Conservation (phyloP, 495 filamentous ascomycete genomes). For the Penicillium fimorum region DNA sequence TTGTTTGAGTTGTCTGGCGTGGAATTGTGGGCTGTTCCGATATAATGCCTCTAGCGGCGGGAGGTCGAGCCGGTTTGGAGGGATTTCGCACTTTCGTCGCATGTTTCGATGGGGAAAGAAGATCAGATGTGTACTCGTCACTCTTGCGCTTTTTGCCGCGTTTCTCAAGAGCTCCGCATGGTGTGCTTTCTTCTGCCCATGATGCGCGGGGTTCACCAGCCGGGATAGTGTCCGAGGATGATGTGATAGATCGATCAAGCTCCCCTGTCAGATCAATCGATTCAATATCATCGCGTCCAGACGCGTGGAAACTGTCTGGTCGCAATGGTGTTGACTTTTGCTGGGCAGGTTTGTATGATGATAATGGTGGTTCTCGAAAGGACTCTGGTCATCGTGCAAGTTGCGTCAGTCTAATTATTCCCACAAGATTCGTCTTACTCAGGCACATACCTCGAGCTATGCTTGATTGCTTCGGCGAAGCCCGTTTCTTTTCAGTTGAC, state of each 20-base stretch:
- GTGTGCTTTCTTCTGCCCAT: conserved; percentile 60
- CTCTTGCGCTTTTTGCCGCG: conserved; percentile 73
- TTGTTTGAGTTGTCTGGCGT: conserved; percentile 5
- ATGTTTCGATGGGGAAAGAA: conserved; percentile 35
- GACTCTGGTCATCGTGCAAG: conserved; percentile 4
- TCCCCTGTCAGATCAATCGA: conserved; percentile 72
- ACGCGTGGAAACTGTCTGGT: conserved; percentile 21
- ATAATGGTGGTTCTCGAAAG: conserved; percentile 18
- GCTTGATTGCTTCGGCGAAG: conserved; percentile 14
- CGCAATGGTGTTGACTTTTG: conserved; percentile 25
- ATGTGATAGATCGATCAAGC: conserved; percentile 36
- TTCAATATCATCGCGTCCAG: conserved; percentile 46
- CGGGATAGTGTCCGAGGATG: conserved; percentile 43
- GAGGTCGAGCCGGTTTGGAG: conserved; percentile 11
- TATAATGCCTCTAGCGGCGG: neutral
- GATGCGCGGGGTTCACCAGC: conserved; percentile 54
- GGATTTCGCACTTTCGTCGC: conserved; percentile 25
- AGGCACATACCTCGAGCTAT: conserved; percentile 23
- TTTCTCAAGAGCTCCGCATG: conserved; percentile 44
- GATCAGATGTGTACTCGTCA: conserved; percentile 58
- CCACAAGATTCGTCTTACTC: neutral
- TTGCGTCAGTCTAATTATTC: neutral
- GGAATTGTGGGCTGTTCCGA: conserved; percentile 2
- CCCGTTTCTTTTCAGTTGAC: conserved; percentile 31
- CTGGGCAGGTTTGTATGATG: conserved; percentile 19